These are phyloP conservation scores for Starmerella floricola DNA, from an alignment of 805 yeast genomes.

Conservation along the genomic window DNA sequence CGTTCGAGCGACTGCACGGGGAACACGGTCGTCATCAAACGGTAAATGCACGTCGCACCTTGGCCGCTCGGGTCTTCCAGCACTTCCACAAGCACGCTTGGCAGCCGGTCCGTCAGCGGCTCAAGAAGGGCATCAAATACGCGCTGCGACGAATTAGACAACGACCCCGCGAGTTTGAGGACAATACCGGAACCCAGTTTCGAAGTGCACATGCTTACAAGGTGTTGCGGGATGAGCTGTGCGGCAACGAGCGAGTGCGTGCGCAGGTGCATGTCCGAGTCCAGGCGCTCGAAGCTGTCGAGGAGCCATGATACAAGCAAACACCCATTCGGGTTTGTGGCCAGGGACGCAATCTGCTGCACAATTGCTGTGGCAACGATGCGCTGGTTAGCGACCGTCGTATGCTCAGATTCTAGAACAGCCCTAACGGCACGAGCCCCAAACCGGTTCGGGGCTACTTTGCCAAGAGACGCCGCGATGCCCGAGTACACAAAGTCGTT, in stretches of 20 bases:
- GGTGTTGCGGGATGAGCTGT: conserved; percentile 43
- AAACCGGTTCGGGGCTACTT: conserved; percentile 75
- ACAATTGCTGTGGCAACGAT: conserved; percentile 68
- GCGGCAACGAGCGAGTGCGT: conserved; percentile 49
- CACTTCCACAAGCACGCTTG: conserved; percentile 43
- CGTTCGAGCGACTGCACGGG: conserved; percentile 42
- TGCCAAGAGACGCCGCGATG: conserved; percentile 62
- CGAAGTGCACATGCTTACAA: conserved; percentile 57
- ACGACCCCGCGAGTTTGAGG: conserved; percentile 50
- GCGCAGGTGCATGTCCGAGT: conserved; percentile 23
- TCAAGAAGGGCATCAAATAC: conserved; percentile 53
- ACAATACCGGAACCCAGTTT: conserved; percentile 77
- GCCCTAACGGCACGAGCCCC: conserved; percentile 95
- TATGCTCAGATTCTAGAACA: conserved; percentile 67
- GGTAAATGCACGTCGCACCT: conserved; percentile 68
- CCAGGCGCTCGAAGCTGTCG: conserved; percentile 52
- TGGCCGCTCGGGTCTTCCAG: conserved; percentile 50
- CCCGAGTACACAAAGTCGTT: conserved; percentile 82
- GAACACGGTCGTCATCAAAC: conserved; percentile 62
- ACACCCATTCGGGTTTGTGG: conserved; percentile 77
- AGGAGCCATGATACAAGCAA: conserved; percentile 85
- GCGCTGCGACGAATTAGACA: conserved; percentile 21
- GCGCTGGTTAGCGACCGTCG: conserved; percentile 54
- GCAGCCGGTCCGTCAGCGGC: conserved; percentile 28
- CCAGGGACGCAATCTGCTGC: conserved; percentile 63